These are phyloP conservation scores for Balansia obtecta DNA, from an alignment of 2,329 filamentous ascomycete genomes.

Conservation along the genomic window DNA sequence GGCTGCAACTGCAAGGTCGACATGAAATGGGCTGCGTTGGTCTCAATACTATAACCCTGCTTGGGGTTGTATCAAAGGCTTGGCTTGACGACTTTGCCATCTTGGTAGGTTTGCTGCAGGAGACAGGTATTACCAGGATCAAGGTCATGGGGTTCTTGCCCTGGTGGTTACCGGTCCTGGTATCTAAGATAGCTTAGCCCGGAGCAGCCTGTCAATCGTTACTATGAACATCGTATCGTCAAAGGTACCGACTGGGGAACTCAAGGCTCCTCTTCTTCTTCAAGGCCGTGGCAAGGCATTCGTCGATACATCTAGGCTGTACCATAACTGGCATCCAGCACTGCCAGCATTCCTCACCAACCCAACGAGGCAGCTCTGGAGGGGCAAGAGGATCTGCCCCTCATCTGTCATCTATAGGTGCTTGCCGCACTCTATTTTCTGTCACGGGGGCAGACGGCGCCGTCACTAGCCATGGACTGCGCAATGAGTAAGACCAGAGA, in stretches of 20 bases:
- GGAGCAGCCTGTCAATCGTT: conserved; percentile 2
- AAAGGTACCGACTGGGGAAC: conserved; percentile 6
- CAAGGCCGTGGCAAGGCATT: not conserved
- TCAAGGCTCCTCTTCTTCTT: not conserved
- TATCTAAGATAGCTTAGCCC: conserved; percentile 4
- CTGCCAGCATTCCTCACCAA: not conserved
- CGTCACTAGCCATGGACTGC: not conserved
- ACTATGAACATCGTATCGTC: not conserved
- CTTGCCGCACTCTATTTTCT: not conserved
- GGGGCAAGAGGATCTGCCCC: not conserved
- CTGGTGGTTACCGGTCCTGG: conserved; percentile 4
- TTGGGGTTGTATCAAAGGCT: conserved; percentile 8
- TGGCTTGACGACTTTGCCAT: conserved; percentile 6
- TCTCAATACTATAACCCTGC: conserved; percentile 8
- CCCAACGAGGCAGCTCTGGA: not conserved
- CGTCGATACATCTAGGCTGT: not conserved
- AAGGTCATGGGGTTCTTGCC: conserved; percentile 2
- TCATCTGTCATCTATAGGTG: not conserved
- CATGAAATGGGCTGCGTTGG: conserved; percentile 3
- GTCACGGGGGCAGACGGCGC: not conserved
- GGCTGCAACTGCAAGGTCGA: conserved; percentile 2
- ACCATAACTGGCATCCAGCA: not conserved
- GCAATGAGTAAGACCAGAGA: no score
- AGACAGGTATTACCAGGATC: conserved; percentile 3
- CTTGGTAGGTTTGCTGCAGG: conserved; percentile 2